Base-by-base conservation (phyloP, 1,284 basidiomycete species). In the Tilletia walkeri region DNA sequence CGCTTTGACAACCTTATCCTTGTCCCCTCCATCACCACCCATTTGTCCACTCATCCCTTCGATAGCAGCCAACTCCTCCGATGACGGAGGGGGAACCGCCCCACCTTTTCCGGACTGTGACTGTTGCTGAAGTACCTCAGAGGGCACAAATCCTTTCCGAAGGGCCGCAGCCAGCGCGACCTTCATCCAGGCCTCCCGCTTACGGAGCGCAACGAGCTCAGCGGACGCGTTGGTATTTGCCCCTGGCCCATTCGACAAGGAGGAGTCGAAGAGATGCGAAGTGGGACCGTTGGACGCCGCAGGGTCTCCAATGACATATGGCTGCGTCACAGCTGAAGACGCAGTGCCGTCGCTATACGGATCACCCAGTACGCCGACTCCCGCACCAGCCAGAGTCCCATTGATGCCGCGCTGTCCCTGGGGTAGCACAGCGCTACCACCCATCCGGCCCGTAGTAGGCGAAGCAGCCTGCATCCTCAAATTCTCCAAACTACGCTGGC, bases 141-240 rank as follows among this genome's bases (percentile, higher is more conserved):
- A 86, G 77, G 91, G 89, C 38, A 93, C 87, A 84, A 92, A 97
- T 14, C 95, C 95, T 70, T 91, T 88, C 70, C 90, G 89, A 41
- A 89, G 87, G 0, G 95, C 94, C 78, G 91, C 89, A 7, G 87
- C 85, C 65, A 98, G 86, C 4, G 92, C 90, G 53, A 91, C 90
- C 82, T 89, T 90, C 89, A 97, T 90, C 90, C 95, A 96, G 36
- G 87, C 86, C 85, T 94, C 90, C 74, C 92, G 89, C 80, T 89
- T 90, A 86, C 88, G 90, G 78, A 91, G 84, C 47, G 86, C 86
- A 75, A 95, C 93, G 45, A 94, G 82, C 80, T 95, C 94, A 39
- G 87, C 71, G 14, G 66, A 48, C 41, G 48, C 38, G 30, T 38
- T 50, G 18, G 39, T 14, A 20, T n/a, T 20, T 7, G 50, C 48